Evolutionary conservation across 768 basidiomycete genomes (phyloP), one percentile per base, ranked within the genome.

Genomic region (Tricholoma sp.): DNA sequence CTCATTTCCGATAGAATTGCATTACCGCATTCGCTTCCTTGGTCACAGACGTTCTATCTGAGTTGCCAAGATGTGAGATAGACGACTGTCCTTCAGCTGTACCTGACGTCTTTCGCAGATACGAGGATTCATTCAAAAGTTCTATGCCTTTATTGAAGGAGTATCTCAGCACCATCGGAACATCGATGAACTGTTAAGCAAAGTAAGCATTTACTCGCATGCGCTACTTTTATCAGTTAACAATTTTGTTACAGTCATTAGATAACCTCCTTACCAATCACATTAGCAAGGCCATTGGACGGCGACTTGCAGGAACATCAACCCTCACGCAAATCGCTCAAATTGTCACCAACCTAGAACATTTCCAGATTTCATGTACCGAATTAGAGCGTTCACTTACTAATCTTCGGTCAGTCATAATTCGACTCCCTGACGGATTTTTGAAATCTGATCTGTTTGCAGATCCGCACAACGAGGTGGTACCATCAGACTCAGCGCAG

Each of bases 111-210:
- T 20, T 17, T 29, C 17, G 31, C 17, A 64, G 63, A 65, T 65
- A 54, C 58, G 61, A 11, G 63, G 58, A 28, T 98, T 96, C 65
- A 89, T 97, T 37, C 89, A 94, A 62, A 93, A 92, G 63, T 98
- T 97, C 74, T 96, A 98, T 67, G 87, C 92, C 20, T 99, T 98
- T 69, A 85, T 95, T 0, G 97, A 99, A 63, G 96, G 96, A 8
- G 90, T 97, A 5, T 86, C 89, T 2, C 91, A 95, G 66, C 89
- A 93, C 56, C 90, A 94, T 68, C 81, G 88, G 42, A 89, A 95
- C 66, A 91, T 95, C 32, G 95, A 98, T 63, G 93, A 94, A 53
- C 77, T 98, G 8, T 70, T 99, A 51, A 88, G 87, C 73, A 94
- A 88, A 79, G 96, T 94, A 64, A 55, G 66, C 37, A 13, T 32